Conservation (phyloP, 2,329 filamentous ascomycete species). For the Fusarium ambrosium region DNA sequence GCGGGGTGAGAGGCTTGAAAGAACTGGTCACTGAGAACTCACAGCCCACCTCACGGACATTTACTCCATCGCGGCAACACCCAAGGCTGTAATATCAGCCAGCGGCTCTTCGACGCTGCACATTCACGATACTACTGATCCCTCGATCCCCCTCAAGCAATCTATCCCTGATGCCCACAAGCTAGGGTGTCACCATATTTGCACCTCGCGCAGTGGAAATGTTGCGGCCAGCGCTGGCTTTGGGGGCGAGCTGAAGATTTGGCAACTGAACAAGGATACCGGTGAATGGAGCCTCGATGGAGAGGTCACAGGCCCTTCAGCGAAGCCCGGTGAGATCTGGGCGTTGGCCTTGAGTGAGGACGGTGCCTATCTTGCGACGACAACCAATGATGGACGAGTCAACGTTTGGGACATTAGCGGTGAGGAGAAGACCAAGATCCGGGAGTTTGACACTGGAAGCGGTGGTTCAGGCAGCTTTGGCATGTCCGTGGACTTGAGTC, state of each 20-base stretch:
- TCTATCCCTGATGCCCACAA: constrained; percentile 85
- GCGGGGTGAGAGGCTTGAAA: constrained; percentile 26
- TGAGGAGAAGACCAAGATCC: constrained; percentile 73
- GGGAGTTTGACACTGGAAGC: constrained; percentile 84
- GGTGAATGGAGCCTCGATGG: constrained; percentile 63
- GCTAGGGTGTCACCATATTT: constrained; percentile 92
- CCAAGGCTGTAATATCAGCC: constrained; percentile 81
- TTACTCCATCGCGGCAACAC: constrained; percentile 84
- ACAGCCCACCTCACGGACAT: constrained; percentile 87
- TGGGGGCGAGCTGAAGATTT: constrained; percentile 88
- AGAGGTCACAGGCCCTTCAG: constrained; percentile 59
- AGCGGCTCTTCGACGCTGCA: constrained; percentile 88
- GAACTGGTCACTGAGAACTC: constrained; percentile 33
- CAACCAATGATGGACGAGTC: constrained; percentile 88
- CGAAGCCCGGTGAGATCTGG: constrained; percentile 83
- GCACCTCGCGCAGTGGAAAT: constrained; percentile 75
- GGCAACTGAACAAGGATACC: constrained; percentile 72
- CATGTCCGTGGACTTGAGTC: constrained; percentile 84
- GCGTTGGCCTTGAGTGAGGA: constrained; percentile 87
- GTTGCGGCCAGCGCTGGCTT: constrained; percentile 89
- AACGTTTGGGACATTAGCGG: constrained; percentile 84
- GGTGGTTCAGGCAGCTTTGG: constrained; percentile 87
- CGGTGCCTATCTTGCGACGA: constrained; percentile 87
- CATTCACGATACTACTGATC: constrained; percentile 79
- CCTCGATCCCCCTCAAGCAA: constrained; percentile 83